These are phyloP conservation scores for Suhomyces anneliseae DNA, from an alignment of 1,139 yeast genomes.

Conservation along the genomic window DNA sequence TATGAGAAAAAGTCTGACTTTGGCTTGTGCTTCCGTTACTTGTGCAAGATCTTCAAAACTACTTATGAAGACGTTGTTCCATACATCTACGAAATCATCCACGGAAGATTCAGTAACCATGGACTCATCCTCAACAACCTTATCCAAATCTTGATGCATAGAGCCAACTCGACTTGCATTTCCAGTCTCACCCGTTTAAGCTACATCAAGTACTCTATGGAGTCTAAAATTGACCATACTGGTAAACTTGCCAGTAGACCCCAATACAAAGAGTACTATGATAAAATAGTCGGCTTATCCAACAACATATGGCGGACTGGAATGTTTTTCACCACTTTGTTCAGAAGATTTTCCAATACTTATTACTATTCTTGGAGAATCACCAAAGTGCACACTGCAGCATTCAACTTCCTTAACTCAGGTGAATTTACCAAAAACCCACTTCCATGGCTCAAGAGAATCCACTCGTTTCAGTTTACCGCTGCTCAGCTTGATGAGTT, in stretches of 20 bases:
- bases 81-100: constrained; percentile 20
- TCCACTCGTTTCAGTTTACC: constrained; percentile 17
- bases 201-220: constrained; percentile 16
- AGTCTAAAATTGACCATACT: constrained; percentile 16
- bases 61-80: constrained; percentile 23
- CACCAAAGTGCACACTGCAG: constrained; percentile 36
- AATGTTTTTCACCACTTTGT: constrained; percentile 9
- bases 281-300: constrained; percentile 7
- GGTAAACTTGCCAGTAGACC: constrained; percentile 12
- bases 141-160: constrained; percentile 26
- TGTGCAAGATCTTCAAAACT: constrained; percentile 21
- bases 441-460: constrained; percentile 10
- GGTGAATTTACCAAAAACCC: constrained; percentile 14
- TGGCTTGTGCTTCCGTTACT: constrained; percentile 29
- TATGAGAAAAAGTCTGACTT: constrained; percentile 26
- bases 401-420: constrained; percentile 11
- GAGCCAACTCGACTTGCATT: constrained; percentile 23
- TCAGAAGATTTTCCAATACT: constrained; percentile 27
- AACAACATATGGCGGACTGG: constrained; percentile 3
- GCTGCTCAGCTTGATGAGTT: constrained; percentile 16
- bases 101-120: constrained; percentile 24
- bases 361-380: constrained; percentile 59
- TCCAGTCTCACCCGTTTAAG: constrained; percentile 27
- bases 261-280: constrained; percentile 14
- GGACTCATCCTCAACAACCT: constrained; percentile 29